Evolutionary conservation across 129 eudicot genomes (phyloP), one percentile per base, ranked within the genome.

Genomic region (Flaveria linearis): DNA sequence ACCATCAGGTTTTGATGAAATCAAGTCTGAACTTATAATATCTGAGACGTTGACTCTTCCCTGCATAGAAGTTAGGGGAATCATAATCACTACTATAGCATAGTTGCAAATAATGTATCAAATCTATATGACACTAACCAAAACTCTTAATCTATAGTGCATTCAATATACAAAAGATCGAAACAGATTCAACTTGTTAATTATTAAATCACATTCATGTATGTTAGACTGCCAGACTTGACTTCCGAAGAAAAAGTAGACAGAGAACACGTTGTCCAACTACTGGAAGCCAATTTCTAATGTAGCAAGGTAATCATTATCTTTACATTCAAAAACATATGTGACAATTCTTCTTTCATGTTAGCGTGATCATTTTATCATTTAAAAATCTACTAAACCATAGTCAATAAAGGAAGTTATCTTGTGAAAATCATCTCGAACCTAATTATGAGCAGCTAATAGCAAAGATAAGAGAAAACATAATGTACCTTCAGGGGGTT

Each of bases 1-100:
- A 90, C 96, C 90, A 28, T 87, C 90, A 79, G 78, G 63, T 84
- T 90, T 90, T 82, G 96, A 83, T 56, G 88, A 82, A 66, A 81
- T 82, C 58, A 74, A 22, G 81, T 90, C 96, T 41, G 90, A 78
- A 46, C 86, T 87, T 52, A 85, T 82, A 43, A 90, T 87, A 63
- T 90, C 89, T 45, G 88, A 88, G 60, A 90, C 96, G 72, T 85
- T 85, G 55, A 90, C 78, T 81, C 85, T 85, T 69, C 90, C 87
- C 96, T 90, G 87, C 76, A 72, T 49, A 41, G 30, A 68, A 73
- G 56, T 6, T 11, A 15, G 42, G n/a, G 58, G 25, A 33, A 64
- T 18, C 25, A 45, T 50, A 65, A 23, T 74, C 30, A 69, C 60
- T 68, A 41, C 3, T n/a, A 6, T 49, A 75, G 50, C 30, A 61